A percentile compares a stretch with the other conserved stretches of the same genome.
These are phyloP conservation scores for Rehmannia glutinosa DNA, from an alignment of 257 asterid genomes.

Conservation along the genomic window DNA sequence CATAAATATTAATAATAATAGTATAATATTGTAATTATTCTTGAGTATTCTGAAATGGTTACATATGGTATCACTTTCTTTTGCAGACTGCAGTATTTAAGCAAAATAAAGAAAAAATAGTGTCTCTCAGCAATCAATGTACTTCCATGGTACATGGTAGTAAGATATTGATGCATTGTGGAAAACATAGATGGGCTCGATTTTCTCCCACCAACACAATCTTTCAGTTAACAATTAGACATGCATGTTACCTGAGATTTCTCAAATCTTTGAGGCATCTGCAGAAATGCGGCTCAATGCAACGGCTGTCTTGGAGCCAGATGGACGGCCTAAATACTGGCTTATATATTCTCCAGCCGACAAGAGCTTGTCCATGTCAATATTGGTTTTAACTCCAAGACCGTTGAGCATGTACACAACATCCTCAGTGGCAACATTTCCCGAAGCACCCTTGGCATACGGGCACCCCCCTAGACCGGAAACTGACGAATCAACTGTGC, in stretches of 20 bases:
- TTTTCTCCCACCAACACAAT: background rate
- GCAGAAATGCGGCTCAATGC: constrained; percentile 47
- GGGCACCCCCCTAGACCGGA: constrained; percentile 95
- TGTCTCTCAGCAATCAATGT: too few relatives aligned
- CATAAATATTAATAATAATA: too few relatives aligned
- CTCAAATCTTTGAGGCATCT: constrained; percentile 44
- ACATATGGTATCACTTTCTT: background rate
- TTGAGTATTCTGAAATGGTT: background rate
- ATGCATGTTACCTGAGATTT: background rate
- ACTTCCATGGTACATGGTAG: too few relatives aligned
- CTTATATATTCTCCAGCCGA: constrained; percentile 72
- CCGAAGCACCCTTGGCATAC: constrained; percentile 90
- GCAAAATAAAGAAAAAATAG: too few relatives aligned
- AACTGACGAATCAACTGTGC: constrained; percentile 85
- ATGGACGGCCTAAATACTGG: constrained; percentile 52
- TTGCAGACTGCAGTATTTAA: background rate
- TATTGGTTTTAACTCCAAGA: constrained; percentile 60
- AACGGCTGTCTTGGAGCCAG: constrained; percentile 82
- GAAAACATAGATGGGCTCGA: background rate
- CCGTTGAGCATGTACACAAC: constrained; percentile 89
- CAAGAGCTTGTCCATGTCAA: constrained; percentile 67
- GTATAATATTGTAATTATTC: too few relatives aligned
- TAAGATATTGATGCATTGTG: background rate
- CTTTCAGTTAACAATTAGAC: background rate
- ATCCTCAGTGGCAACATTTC: constrained; percentile 92